phyloP scores from a whole-genome alignment of 2,329 filamentous ascomycete genomes.

The Cladosporium sphaerospermum region DNA sequence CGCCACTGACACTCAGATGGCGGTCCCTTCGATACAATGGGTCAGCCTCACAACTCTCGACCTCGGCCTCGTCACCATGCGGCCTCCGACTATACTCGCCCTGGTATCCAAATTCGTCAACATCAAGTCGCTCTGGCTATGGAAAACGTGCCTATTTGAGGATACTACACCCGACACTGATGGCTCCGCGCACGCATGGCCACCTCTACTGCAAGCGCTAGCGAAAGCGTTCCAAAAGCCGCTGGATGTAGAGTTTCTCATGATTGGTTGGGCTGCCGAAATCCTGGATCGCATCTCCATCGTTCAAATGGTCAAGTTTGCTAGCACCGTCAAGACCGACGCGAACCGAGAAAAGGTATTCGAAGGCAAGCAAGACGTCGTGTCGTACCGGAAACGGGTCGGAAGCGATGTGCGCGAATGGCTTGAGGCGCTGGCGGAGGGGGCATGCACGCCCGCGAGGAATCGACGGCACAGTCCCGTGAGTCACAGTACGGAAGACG shows the following conservation, averaged over 20 bases:
- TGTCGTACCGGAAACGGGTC: slow-evolving; percentile 3
- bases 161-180: neutral
- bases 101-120: neutral
- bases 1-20: neutral
- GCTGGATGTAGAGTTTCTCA: neutral
- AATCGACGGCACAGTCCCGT: neutral
- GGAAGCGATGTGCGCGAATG: slow-evolving; percentile 1
- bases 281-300: neutral
- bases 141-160: neutral
- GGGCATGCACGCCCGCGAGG: neutral
- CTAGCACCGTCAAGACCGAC: neutral
- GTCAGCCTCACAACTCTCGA: neutral
- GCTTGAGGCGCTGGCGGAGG: neutral
- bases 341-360: neutral
- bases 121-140: slow-evolving; percentile 2
- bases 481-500: neutral
- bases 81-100: neutral
- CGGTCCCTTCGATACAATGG: neutral
- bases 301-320: neutral
- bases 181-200: neutral
- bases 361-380: neutral
- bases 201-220: neutral
- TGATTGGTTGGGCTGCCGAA: neutral
- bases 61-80: slow-evolving; percentile 3
- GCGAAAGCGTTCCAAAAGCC: neutral